phyloP scores from a whole-genome alignment of 305 asterid genomes.

The Plantago coronopus region DNA sequence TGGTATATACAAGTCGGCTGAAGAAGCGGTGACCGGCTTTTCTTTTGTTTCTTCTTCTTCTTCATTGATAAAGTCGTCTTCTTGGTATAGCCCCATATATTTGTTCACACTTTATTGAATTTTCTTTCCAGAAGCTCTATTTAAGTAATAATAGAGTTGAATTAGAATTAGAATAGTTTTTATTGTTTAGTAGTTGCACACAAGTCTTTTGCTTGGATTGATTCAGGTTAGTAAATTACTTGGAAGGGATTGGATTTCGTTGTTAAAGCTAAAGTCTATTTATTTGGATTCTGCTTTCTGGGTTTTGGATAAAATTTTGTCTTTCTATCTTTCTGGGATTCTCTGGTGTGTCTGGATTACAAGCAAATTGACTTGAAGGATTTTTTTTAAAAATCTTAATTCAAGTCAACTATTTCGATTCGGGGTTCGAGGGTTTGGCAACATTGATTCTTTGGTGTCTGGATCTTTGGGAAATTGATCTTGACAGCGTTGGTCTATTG shows the following conservation, averaged over 20 bases:
- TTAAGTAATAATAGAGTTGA: not conserved
- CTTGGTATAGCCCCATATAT: not conserved
- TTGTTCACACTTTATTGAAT: constrained; percentile 29
- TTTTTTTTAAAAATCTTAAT: too few species aligned
- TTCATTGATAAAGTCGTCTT: constrained; percentile 13
- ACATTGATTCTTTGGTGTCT: constrained; percentile 13
- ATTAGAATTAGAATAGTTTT: not conserved
- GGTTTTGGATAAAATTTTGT: not conserved
- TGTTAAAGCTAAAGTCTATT: too few species aligned
- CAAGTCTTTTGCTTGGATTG: constrained; percentile 1
- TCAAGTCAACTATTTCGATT: not conserved
- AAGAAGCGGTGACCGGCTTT: constrained; percentile 23
- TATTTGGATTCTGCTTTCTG: not conserved
- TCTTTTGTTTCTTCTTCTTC: constrained; percentile 12
- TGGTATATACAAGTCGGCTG: constrained; percentile 31
- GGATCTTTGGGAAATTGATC: constrained; percentile 6
- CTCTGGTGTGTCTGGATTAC: constrained; percentile 11
- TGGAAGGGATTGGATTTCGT: not conserved
- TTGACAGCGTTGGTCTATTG: constrained; percentile 11
- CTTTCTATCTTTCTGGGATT: constrained; percentile 13
- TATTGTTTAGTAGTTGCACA: constrained; percentile 1
- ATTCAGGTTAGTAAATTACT: too few species aligned
- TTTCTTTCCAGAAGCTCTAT: constrained; percentile 18
- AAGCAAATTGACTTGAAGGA: too few species aligned
- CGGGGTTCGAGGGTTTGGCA: not conserved